These are phyloP conservation scores for Leishmania aethiopica DNA, from an alignment of 208 protist genomes.

Conservation along the genomic window DNA sequence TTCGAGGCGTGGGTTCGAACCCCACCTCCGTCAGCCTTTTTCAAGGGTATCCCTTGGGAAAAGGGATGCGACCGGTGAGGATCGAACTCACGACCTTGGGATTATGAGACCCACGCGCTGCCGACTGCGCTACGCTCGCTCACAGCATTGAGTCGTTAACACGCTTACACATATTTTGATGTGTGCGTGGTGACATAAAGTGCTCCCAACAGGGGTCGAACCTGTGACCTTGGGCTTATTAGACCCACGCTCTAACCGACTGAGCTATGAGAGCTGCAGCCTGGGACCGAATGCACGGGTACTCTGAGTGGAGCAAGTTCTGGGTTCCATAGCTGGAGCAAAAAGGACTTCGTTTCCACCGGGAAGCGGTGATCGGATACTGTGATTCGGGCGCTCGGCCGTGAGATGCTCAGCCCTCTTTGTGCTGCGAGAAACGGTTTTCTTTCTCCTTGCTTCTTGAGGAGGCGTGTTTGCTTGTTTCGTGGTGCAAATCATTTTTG, in stretches of 20 bases:
- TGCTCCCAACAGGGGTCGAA: conserved; percentile 73
- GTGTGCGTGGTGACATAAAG: conserved; percentile 14
- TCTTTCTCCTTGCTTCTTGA: too few relatives aligned
- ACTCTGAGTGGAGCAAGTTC: too few relatives aligned
- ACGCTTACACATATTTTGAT: background rate
- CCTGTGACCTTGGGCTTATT: conserved; percentile 77
- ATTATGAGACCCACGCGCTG: conserved; percentile 96
- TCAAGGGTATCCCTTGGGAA: too few relatives aligned
- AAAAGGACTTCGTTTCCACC: too few relatives aligned
- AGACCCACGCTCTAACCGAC: conserved; percentile 73
- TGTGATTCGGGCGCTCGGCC: too few relatives aligned
- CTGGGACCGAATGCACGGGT: too few relatives aligned
- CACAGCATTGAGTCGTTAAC: background rate
- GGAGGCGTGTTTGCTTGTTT: too few relatives aligned
- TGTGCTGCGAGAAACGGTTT: too few relatives aligned
- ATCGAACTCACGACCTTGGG: conserved; percentile 95
- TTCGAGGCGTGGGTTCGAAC: conserved; percentile 77
- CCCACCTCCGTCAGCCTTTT: conserved; percentile 53
- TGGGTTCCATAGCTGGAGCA: too few relatives aligned
- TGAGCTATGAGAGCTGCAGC: conserved; percentile 56
- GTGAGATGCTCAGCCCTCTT: too few relatives aligned
- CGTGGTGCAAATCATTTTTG: too few relatives aligned
- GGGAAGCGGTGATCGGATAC: too few relatives aligned
- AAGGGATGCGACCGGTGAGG: conserved; percentile 66
- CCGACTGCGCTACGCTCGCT: conserved; percentile 93